phyloP scores from a whole-genome alignment of 148 eudicot genomes.

The Camellia japonica region DNA sequence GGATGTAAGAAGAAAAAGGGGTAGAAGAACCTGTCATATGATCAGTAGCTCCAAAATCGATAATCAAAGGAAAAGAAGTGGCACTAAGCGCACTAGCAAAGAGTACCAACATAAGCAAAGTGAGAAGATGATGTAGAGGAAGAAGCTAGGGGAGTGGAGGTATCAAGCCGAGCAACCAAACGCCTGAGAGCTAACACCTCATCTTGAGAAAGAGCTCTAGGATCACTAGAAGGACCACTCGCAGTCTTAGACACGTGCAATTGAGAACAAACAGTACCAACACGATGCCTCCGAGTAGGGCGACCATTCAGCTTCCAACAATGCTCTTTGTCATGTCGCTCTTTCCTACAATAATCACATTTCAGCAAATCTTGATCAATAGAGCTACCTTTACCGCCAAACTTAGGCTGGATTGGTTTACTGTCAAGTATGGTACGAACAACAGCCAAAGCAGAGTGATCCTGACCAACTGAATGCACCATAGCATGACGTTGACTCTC shows the following conservation, averaged over 20 bases:
- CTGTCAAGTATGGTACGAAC: background rate
- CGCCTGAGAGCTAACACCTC: background rate
- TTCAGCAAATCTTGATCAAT: background rate
- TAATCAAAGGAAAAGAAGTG: background rate
- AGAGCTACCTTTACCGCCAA: background rate
- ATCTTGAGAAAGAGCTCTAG: background rate
- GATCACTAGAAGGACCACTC: background rate
- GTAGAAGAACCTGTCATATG: background rate
- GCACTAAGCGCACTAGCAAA: background rate
- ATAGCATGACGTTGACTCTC: background rate
- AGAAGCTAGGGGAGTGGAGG: too few relatives aligned
- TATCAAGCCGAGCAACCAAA: background rate
- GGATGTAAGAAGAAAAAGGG: background rate
- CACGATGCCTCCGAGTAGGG: background rate
- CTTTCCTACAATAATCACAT: background rate
- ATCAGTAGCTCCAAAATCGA: background rate
- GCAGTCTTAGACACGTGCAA: background rate
- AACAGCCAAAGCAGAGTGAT: background rate
- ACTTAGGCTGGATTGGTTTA: background rate
- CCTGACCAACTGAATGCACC: background rate
- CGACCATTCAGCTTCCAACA: background rate
- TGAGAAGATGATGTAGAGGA: background rate
- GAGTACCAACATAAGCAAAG: background rate
- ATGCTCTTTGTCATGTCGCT: background rate
- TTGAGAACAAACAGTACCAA: background rate